Percentiles rank a stretch among this genome's conserved stretches.
Conservation (phyloP, 1,139 yeast species). For the Meyerozyma carpophila region DNA sequence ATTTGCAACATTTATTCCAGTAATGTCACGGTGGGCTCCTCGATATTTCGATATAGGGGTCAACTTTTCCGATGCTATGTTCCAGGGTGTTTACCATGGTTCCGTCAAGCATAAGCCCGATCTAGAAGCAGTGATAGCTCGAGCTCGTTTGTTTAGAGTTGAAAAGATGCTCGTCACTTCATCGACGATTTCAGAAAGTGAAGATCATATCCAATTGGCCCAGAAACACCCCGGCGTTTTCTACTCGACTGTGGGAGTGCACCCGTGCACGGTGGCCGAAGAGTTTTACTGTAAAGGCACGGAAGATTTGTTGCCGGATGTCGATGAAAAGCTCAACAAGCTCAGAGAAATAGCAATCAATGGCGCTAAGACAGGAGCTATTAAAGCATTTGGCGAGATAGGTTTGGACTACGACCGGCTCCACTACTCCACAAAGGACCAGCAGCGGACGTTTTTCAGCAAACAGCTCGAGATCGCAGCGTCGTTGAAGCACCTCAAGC, state of each 20-base stretch:
- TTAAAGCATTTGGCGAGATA: constrained; percentile 85
- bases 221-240: constrained; percentile 29
- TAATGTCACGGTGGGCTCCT: constrained; percentile 29
- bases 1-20: constrained; percentile 1
- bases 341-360: constrained; percentile 44
- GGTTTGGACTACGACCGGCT: constrained; percentile 92
- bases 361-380: constrained; percentile 46
- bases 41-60: constrained; percentile 58
- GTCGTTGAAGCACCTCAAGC: constrained; percentile 36
- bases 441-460: constrained; percentile 63
- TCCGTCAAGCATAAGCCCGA: constrained; percentile 64
- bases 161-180: constrained; percentile 76
- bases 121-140: constrained; percentile 51
- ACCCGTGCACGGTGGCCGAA: constrained; percentile 80
- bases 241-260: constrained; percentile 83
- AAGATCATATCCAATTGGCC: constrained; percentile 33
- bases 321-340: constrained; percentile 35
- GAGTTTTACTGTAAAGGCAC: constrained; percentile 31
- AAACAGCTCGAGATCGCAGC: constrained; percentile 65
- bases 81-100: constrained; percentile 73
- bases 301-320: constrained; percentile 18
- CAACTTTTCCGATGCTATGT: constrained; percentile 87
- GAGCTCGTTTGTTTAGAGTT: constrained; percentile 68
- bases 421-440: constrained; percentile 62
- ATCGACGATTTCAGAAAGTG: constrained; percentile 64